Evolutionary conservation across 192 early-diverging fungal species (phyloP).

Genomic region (Coemansia sp.): DNA sequence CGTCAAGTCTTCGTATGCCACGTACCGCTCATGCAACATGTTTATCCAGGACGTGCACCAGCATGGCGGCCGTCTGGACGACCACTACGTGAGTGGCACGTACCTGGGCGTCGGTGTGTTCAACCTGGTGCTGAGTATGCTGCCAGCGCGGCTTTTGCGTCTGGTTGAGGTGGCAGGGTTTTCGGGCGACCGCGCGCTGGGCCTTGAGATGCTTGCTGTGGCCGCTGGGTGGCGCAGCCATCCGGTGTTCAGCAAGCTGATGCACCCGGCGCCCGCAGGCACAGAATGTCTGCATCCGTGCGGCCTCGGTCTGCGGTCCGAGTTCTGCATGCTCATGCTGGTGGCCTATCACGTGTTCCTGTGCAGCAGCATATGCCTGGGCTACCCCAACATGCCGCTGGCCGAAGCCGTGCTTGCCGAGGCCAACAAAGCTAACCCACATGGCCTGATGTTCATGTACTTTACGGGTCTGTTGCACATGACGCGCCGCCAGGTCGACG

Average conservation of each 20-base stretch:
- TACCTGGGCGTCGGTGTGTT: conserved; percentile 75
- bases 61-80: conserved; percentile 66
- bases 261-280: conserved; percentile 20
- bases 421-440: conserved; percentile 59
- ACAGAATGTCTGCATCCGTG: conserved; percentile 19
- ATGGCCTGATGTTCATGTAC: conserved; percentile 71
- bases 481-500: conserved; percentile 55
- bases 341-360: conserved; percentile 76
- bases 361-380: conserved; percentile 64
- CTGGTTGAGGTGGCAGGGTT: conserved; percentile 86
- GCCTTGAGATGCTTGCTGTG: conserved; percentile 66
- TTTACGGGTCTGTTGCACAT: conserved; percentile 65
- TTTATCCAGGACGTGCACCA: conserved; percentile 53
- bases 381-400: conserved; percentile 63
- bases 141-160: conserved; percentile 68
- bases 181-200: conserved; percentile 70
- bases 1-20: conserved; percentile 65
- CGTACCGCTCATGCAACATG: conserved; percentile 60
- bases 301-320: conserved; percentile 67
- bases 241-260: conserved; percentile 9
- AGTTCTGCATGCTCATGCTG: conserved; percentile 73
- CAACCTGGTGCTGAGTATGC: conserved; percentile 72
- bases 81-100: conserved; percentile 78
- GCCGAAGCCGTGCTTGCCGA: conserved; percentile 58
- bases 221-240: conserved; percentile 66